These are phyloP conservation scores for Kwoniella heveanensis DNA, from an alignment of 768 basidiomycete species.

Conservation along the genomic window DNA sequence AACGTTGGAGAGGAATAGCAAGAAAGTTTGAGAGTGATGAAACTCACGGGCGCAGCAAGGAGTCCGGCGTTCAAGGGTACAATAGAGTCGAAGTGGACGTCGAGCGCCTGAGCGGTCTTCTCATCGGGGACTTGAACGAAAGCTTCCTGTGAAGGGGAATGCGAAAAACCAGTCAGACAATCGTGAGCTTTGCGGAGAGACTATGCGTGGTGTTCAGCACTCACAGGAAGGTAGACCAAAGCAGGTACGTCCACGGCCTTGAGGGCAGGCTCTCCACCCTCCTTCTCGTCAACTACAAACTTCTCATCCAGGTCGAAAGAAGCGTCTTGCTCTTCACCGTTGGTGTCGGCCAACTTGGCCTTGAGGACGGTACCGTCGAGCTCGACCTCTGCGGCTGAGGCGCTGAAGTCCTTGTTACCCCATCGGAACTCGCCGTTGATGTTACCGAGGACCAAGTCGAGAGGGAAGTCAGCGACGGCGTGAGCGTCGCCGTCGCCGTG, in stretches of 20 bases:
- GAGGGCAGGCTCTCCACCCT: neutral
- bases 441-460: neutral
- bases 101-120: neutral
- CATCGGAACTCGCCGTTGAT: neutral
- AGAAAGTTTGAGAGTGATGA: neutral
- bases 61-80: slow-evolving; percentile 1
- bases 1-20: neutral
- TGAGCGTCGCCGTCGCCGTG: neutral
- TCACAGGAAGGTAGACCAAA: slow-evolving; percentile 2
- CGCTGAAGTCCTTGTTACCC: neutral
- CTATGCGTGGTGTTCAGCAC: too few relatives aligned
- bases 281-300: neutral
- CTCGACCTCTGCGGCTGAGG: neutral
- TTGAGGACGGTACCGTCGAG: neutral
- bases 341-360: neutral
- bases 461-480: neutral
- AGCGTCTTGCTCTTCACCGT: neutral
- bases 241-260: neutral
- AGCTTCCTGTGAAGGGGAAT: neutral
- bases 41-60: neutral
- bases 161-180: too few relatives aligned
- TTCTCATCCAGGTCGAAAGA: neutral
- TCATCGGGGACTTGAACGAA: neutral
- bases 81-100: neutral
- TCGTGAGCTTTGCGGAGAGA: too few relatives aligned